These are phyloP conservation scores for Paxillus ammoniavirescens DNA, from an alignment of 768 basidiomycete genomes.

Conservation along the genomic window DNA sequence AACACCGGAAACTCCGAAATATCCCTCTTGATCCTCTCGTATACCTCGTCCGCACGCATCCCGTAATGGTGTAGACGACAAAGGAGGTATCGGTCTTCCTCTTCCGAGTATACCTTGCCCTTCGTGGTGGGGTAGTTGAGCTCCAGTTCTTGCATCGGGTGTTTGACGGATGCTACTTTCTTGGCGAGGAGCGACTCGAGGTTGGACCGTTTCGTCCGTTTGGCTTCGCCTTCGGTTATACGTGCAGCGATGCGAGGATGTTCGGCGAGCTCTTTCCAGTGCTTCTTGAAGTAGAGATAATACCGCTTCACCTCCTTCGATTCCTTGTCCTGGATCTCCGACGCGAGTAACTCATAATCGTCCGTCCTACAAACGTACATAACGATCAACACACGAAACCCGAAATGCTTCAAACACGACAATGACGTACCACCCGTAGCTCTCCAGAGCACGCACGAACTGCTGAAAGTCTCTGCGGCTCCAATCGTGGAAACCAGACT, in stretches of 20 bases:
- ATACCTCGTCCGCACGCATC: conserved; percentile 84
- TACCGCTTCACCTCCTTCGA: conserved; percentile 77
- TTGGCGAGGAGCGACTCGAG: conserved; percentile 73
- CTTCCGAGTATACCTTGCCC: conserved; percentile 94
- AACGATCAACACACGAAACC: background rate
- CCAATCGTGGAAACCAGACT: conserved; percentile 88
- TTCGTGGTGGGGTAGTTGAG: conserved; percentile 95
- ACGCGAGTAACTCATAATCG: conserved; percentile 64
- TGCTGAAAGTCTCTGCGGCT: conserved; percentile 92
- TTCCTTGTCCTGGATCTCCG: conserved; percentile 83
- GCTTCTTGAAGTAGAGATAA: conserved; percentile 81
- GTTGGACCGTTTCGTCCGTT: conserved; percentile 83
- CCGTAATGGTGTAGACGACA: conserved; percentile 90
- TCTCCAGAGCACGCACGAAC: conserved; percentile 76
- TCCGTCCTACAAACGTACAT: conserved; percentile 47
- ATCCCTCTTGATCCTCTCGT: conserved; percentile 94
- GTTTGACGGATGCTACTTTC: conserved; percentile 80
- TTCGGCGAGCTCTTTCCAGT: conserved; percentile 76
- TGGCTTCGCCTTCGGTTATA: conserved; percentile 85
- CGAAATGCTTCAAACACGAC: background rate
- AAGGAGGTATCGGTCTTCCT: conserved; percentile 94
- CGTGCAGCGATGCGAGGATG: conserved; percentile 79
- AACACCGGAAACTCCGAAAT: conserved; percentile 97
- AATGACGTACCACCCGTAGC: conserved; percentile 70
- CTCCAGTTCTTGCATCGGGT: conserved; percentile 97